Conservation (phyloP, 176 grass and related monocot species). For the Zea luxurians region DNA sequence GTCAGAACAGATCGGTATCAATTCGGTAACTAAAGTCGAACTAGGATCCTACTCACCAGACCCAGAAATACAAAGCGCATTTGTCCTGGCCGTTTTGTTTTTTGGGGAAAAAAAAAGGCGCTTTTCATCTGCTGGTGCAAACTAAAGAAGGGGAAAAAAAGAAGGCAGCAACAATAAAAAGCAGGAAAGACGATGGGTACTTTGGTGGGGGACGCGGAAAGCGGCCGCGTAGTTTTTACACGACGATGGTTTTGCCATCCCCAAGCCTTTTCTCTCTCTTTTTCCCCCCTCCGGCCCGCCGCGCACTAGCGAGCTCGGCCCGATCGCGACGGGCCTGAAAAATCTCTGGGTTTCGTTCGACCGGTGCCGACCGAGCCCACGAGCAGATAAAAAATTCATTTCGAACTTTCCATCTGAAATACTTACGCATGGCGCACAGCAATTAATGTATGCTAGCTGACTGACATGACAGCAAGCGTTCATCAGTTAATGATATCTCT, state of each 20-base stretch:
- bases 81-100: constrained; percentile 31
- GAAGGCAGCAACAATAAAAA: background rate
- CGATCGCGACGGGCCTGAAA: constrained; percentile 32
- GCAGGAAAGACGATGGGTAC: constrained; percentile 33
- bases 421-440: constrained; percentile 41
- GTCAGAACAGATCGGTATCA: no score
- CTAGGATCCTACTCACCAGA: background rate
- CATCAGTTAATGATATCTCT: constrained; percentile 46
- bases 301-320: constrained; percentile 29
- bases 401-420: constrained; percentile 43
- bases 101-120: background rate
- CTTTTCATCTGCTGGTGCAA: constrained; percentile 14
- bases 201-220: constrained; percentile 47
- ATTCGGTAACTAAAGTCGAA: no score
- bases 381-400: background rate
- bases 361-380: background rate
- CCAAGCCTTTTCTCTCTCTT: background rate
- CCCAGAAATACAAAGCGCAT: background rate
- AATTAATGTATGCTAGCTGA: background rate
- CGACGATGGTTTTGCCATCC: constrained; percentile 36
- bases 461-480: background rate
- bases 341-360: constrained; percentile 23
- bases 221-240: constrained; percentile 26
- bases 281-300: background rate
- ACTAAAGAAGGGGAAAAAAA: constrained; percentile 25